A percentile compares a stretch with the other conserved stretches of the same genome.
Evolutionary conservation across 108 stramenopile species (phyloP).

Genomic region (Nitzschia sp.): DNA sequence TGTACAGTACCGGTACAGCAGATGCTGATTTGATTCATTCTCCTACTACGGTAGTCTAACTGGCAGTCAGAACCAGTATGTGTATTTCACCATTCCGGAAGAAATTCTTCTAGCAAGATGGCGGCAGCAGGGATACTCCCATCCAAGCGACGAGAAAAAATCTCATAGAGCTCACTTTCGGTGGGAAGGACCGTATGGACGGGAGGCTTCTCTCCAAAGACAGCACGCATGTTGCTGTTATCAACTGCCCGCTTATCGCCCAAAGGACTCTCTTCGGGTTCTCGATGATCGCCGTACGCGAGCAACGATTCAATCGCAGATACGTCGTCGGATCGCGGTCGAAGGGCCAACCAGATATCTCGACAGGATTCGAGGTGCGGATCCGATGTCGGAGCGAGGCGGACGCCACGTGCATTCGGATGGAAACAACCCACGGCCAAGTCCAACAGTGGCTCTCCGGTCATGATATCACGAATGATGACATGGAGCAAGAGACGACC

Average conservation of each 20-base stretch:
- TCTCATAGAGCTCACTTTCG: constrained; percentile 43
- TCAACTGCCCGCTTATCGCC: constrained; percentile 51
- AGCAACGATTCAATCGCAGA: constrained; percentile 62
- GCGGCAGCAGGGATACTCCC: constrained; percentile 27
- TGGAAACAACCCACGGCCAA: constrained; percentile 77
- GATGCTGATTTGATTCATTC: too few species aligned
- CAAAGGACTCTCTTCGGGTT: constrained; percentile 44
- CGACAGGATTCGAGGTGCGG: constrained; percentile 56
- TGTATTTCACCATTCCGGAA: background rate
- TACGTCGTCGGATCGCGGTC: constrained; percentile 39
- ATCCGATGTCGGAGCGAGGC: constrained; percentile 26
- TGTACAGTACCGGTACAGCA: too few species aligned
- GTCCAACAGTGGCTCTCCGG: constrained; percentile 47
- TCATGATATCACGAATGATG: constrained; percentile 56
- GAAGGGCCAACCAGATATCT: constrained; percentile 77
- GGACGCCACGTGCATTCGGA: constrained; percentile 75
- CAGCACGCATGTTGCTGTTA: constrained; percentile 72
- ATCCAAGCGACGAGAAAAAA: constrained; percentile 11
- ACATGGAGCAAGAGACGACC: constrained; percentile 75
- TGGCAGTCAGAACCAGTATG: too few species aligned
- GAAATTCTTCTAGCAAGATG: constrained; percentile 13
- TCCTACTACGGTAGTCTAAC: too few species aligned
- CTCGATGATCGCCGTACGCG: constrained; percentile 17
- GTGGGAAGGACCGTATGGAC: constrained; percentile 35
- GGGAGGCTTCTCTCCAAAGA: constrained; percentile 55